Evolutionary conservation across 192 early-diverging fungal genomes (phyloP), one percentile per base, ranked within the genome.

Genomic region (Gaertneriomyces semiglobifer): DNA sequence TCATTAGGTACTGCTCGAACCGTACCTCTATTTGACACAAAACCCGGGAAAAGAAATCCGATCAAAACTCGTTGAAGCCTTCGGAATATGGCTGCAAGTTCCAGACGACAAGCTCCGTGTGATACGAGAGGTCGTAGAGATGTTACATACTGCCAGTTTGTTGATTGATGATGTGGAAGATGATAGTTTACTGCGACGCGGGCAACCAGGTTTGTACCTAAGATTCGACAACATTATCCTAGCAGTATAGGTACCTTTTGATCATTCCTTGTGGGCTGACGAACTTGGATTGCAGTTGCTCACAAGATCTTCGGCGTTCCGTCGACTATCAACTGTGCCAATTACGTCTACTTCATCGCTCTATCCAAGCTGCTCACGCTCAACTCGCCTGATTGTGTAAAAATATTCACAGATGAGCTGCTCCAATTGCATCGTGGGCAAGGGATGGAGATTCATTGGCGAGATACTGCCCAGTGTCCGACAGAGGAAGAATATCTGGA

Each of bases 381-480:
- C 57, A 66, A 86, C 4, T 84, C 89, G 33, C 83, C 88, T 5
- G 69, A 73, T 38, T 81, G 91, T 67, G 85, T 94, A 4, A 76
- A 85, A 5, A 92, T 96, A 66, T 99, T 92, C 73, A 91, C 93
- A 66, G 89, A 92, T 52, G 94, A 99, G 77, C 73, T 99, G 41
- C 52, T 98, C 39, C 88, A 91, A 58, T 71, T 98, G 59, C 97
- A 99, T 70, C 79, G 87, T 16, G 97, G 97, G 4, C 97, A 99
- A 80, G 97, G 97, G 12, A 93, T 95, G 92, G 97, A 99, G 56
- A 77, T 99, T 18, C 92, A 93, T 58, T 99, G 94, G 92, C 81
- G 97, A 41, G 97, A 99, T 52, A 89, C 84, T 20, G 68, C 88
- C 51, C 90, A 84, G 3, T 98, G 95, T 78, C 97, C 97, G 0